Evolutionary conservation across 345 rosid species (phyloP).

Genomic region (Eucalyptus regnans): DNA sequence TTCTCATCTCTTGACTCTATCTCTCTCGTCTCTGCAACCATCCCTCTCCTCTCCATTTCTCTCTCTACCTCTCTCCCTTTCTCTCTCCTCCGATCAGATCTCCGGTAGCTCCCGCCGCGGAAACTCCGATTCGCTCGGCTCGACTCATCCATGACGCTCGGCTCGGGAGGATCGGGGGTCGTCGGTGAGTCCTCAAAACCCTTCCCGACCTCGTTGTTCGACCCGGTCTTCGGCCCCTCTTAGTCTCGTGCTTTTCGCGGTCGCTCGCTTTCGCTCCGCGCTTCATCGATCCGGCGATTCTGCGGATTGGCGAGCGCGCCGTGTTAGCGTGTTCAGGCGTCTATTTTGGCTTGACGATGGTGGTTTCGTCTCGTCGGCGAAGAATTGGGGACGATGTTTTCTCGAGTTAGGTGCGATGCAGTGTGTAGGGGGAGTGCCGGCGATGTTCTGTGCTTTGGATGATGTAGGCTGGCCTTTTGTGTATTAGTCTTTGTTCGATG

Average conservation of each 20-base stretch:
- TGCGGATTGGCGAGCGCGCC: neutral
- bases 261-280: neutral
- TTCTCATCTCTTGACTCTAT: neutral
- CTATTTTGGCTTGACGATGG: neutral
- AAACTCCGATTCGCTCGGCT: neutral
- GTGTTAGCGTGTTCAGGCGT: neutral
- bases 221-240: neutral
- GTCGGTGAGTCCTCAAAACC: neutral
- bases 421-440: neutral
- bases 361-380: neutral
- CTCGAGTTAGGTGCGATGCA: neutral
- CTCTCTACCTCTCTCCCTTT: neutral
- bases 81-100: neutral
- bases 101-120: neutral
- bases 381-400: neutral
- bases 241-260: neutral
- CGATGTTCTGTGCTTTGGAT: neutral
- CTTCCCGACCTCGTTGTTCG: neutral
- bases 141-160: neutral
- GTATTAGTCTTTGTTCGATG: neutral
- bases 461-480: neutral
- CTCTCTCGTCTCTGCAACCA: neutral
- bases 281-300: neutral
- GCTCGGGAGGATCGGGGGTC: constrained; percentile 3
- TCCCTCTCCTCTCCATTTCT: neutral